Percentiles rank a stretch among this genome's conserved stretches.
These are phyloP conservation scores for Polyporus arcularius DNA, from an alignment of 768 basidiomycete species.

Conservation along the genomic window DNA sequence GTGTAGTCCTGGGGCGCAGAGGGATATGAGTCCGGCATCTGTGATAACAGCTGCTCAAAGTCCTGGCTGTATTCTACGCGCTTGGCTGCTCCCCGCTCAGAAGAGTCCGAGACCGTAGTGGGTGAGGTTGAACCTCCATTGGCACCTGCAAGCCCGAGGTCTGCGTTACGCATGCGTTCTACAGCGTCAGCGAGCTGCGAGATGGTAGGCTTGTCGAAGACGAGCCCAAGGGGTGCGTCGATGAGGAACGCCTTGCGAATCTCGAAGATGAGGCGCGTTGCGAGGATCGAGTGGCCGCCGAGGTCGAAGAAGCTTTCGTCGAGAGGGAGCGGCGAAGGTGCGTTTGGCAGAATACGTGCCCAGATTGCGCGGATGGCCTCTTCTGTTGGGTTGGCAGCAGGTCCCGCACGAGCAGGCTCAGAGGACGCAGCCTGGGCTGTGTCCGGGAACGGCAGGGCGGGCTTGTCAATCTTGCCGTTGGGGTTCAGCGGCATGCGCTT, in stretches of 20 bases:
- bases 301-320: slow-evolving; percentile 98
- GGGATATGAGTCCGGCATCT: slow-evolving; percentile 62
- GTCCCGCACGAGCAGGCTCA: slow-evolving; percentile 39
- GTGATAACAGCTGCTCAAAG: slow-evolving; percentile 58
- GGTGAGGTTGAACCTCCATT: not conserved
- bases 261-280: slow-evolving; percentile 95
- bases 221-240: slow-evolving; percentile 86
- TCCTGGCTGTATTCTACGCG: slow-evolving; percentile 77
- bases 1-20: slow-evolving; percentile 59
- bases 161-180: slow-evolving; percentile 72
- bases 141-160: slow-evolving; percentile 68
- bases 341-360: slow-evolving; percentile 75
- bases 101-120: not conserved
- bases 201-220: slow-evolving; percentile 91
- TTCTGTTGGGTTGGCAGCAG: slow-evolving; percentile 67
- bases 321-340: slow-evolving; percentile 74
- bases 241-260: slow-evolving; percentile 91
- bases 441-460: slow-evolving; percentile 97
- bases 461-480: slow-evolving; percentile 99
- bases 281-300: slow-evolving; percentile 97
- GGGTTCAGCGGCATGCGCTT: slow-evolving; percentile 97
- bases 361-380: slow-evolving; percentile 83
- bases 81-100: slow-evolving; percentile 7
- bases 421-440: slow-evolving; percentile 67
- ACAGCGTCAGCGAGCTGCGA: slow-evolving; percentile 72